Base-by-base conservation (phyloP, 1,284 basidiomycete genomes). In the Ustilago hordei region DNA sequence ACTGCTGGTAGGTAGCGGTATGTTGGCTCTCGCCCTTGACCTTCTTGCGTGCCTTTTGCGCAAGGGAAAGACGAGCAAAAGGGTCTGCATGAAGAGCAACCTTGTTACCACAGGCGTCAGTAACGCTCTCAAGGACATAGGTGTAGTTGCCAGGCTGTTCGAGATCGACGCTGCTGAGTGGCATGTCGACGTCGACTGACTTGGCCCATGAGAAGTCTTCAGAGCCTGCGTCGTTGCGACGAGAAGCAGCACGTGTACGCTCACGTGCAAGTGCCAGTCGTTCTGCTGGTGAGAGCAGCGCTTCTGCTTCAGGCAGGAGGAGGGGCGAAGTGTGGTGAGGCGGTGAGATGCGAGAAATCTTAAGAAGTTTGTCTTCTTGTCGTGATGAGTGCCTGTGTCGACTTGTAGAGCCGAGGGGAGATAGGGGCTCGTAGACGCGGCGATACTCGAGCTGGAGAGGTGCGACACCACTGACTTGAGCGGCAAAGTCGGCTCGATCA, bases 1-100 rank as follows among this genome's bases (percentile, higher is more conserved):
- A 90, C 31, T 92, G 77, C 28, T 63, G 62, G 48, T 64, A 58
- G 6, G 56, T 55, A 31, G 61, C 23, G 5, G 59, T 8, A 3
- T 57, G 38, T 5, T 61, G 50, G 34, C 19, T 35, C 8, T 48
- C 57, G 58, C 65, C 69, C 36, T 70, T 76, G 57, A 72, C 63
- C 59, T 66, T 76, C 32, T 72, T 76, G 31, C 65, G 64, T 5
- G 74, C 69, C 59, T 76, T 76, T 28, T 76, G 69, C 8, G 61
- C 45, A 15, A 76, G 65, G 23, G 74, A 71, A 9, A 70, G 62
- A 15, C 53, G 45, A 2, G 60, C 11, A 7, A 59, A 58, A 5
- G 39, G 55, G 11, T 69, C 57, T 13, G 60, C 8, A 12, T 60
- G 57, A 15, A 69, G 57, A 28, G 56, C 38, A 1, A 81, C 77